Evolutionary conservation across 1,139 yeast species (phyloP), one percentile per base, ranked within the genome.

Genomic region (Taphrina wiesneri): DNA sequence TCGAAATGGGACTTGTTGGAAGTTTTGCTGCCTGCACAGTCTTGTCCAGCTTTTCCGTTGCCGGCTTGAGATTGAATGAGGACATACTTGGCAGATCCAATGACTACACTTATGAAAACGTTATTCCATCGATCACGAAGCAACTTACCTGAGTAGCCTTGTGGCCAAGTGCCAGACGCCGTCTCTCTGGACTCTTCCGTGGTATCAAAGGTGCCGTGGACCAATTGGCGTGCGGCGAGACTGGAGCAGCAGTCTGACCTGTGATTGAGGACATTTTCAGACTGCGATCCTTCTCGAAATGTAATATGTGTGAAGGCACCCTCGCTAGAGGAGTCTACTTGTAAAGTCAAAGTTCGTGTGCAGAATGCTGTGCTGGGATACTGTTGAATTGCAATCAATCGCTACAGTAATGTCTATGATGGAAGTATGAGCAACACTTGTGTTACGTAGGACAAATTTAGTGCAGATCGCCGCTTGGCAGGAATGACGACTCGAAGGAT

Each of bases 151-250:
- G 64, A 13, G 64, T 51, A 2, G 64, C n/a, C 23, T 60, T 60
- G 36, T 60, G 64, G 9, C 64, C 64, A 7, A 39, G 57, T 2
- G 51, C 64, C 11, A 60, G 57, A n/a, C 64, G 28, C 21, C 36
- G 25, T 26, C 64, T 19, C 21, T 60, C 64, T 5, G 64, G 64
- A 15, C 57, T 49, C 57, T 60, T 60, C 32, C 64, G 49, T 1
- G 64, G 64, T 7, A 60, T 19, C 3, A 60, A 43, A 30, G 64
- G 64, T 19, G 64, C 45, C 15, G 64, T 60, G 28, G 57, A 41
- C 64, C 64, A 60, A 32, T 60, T 60, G 6, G 64, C 64, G 28
- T 60, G 59, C 6, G 49, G 23, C 11, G 59, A 39, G 9, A 23
- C 36, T 19, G 56, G 45, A 3, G 56, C 15, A 25, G 43, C n/a